These are phyloP conservation scores for Amanita molliuscula DNA, from an alignment of 768 basidiomycete species.

Conservation along the genomic window DNA sequence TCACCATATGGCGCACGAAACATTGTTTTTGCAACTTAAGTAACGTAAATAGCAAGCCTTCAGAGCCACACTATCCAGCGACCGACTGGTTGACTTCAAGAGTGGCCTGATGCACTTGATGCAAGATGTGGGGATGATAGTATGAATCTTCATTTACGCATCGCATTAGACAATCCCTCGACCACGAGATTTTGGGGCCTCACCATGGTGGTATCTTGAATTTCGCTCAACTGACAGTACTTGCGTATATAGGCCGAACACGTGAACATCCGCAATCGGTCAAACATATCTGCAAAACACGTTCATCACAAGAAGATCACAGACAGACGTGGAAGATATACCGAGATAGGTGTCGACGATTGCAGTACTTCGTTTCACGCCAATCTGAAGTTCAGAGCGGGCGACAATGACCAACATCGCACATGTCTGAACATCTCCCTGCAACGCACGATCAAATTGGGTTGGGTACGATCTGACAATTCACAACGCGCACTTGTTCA, in stretches of 20 bases:
- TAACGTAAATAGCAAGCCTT: slow-evolving; percentile 49
- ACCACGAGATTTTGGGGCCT: slow-evolving; percentile 7
- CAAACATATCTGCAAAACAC: slow-evolving; percentile 38
- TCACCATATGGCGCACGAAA: slow-evolving; percentile 68
- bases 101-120: slow-evolving; percentile 57
- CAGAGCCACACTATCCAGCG: slow-evolving; percentile 12
- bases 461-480: not conserved
- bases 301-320: not conserved
- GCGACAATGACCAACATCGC: slow-evolving; percentile 60
- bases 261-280: slow-evolving; percentile 48
- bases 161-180: not conserved
- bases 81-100: slow-evolving; percentile 27
- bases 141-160: slow-evolving; percentile 32
- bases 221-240: slow-evolving; percentile 37
- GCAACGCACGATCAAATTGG: slow-evolving; percentile 2
- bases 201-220: slow-evolving; percentile 48
- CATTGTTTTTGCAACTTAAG: slow-evolving; percentile 34
- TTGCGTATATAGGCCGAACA: slow-evolving; percentile 74
- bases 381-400: slow-evolving; percentile 43
- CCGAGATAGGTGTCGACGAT: slow-evolving; percentile 72
- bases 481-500: slow-evolving; percentile 35
- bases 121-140: slow-evolving; percentile 61
- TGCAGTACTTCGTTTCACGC: slow-evolving; percentile 28
- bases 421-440: slow-evolving; percentile 81
- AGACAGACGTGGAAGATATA: slow-evolving; percentile 17